Evolutionary conservation across 139 green algal genomes (phyloP).

Genomic region (Tetraselmis chui): DNA sequence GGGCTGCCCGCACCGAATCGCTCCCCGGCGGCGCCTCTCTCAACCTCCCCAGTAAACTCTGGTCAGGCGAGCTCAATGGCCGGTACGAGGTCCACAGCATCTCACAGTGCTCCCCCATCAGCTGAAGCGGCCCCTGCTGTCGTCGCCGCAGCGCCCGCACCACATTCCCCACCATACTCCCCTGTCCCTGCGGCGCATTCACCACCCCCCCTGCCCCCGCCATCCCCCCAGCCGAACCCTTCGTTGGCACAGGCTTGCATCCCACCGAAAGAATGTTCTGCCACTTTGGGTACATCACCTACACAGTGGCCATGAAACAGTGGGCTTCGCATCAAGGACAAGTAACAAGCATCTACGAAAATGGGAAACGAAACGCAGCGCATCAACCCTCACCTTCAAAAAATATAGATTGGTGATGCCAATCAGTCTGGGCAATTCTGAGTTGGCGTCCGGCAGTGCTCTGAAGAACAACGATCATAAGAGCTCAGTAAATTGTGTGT

Average conservation of each 20-base stretch:
- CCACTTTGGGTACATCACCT: constrained; percentile 32
- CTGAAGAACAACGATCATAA: too few species aligned
- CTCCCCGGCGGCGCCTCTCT: constrained; percentile 21
- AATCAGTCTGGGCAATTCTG: constrained; percentile 55
- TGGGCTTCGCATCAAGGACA: background rate
- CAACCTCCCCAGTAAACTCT: constrained; percentile 34
- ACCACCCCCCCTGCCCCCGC: background rate
- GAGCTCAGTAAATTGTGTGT: too few species aligned
- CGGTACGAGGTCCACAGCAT: constrained; percentile 59
- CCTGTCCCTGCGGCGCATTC: background rate
- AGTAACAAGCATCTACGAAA: constrained; percentile 23
- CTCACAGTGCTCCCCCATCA: constrained; percentile 56
- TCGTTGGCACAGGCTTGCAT: constrained; percentile 8
- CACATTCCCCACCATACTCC: constrained; percentile 8
- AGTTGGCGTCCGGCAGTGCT: background rate
- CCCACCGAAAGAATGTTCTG: constrained; percentile 64
- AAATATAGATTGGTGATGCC: constrained; percentile 89
- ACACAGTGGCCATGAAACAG: constrained; percentile 2
- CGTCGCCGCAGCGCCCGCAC: constrained; percentile 31
- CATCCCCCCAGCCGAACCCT: constrained; percentile 12
- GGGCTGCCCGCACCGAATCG: constrained; percentile 29
- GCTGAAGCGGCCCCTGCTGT: constrained; percentile 30
- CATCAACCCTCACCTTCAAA: too few species aligned
- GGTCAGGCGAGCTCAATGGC: constrained; percentile 48
- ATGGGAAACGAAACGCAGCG: too few species aligned